Conservation (phyloP, 163 green algal genomes). For the Scenedesmus sp. region DNA sequence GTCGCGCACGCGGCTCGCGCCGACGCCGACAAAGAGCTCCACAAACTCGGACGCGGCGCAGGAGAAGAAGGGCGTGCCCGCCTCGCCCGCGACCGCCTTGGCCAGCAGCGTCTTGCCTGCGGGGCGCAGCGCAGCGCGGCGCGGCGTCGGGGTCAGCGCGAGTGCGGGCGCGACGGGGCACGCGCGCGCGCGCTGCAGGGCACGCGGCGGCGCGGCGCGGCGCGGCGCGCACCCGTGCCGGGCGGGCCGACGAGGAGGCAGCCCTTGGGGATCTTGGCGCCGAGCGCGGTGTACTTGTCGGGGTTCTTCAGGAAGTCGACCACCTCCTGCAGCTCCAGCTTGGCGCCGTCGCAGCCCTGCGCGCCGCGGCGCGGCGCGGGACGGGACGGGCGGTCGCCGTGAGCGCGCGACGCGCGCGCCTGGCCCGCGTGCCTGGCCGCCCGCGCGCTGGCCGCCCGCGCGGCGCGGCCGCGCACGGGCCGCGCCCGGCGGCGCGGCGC, state of each 20-base stretch:
- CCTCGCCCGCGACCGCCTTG: conserved; percentile 97
- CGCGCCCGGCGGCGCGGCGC: no score
- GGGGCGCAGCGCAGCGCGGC: no score
- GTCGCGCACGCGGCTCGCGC: conserved; percentile 94
- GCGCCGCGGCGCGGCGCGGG: no score
- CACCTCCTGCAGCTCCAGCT: conserved; percentile 93
- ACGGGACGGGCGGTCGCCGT: no score
- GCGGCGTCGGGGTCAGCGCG: no score
- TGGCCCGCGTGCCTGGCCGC: no score
- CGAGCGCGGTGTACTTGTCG: conserved; percentile 96
- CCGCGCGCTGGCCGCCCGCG: no score
- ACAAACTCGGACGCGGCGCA: conserved; percentile 98
- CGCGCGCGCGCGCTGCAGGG: not conserved
- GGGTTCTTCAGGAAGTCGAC: conserved; percentile 98
- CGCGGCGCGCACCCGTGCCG: conserved; percentile 39
- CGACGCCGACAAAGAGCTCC: conserved; percentile 99
- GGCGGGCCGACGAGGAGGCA: conserved; percentile 83
- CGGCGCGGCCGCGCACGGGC: no score
- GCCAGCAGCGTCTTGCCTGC: conserved; percentile 98
- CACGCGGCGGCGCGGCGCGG: no score
- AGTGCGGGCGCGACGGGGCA: no score
- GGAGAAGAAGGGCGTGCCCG: conserved; percentile 97
- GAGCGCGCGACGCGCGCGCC: no score
- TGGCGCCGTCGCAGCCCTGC: conserved; percentile 90
- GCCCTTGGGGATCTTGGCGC: conserved; percentile 97